Base-by-base conservation (phyloP, 1,139 yeast genomes). In the Yamadazyma dendronema region DNA sequence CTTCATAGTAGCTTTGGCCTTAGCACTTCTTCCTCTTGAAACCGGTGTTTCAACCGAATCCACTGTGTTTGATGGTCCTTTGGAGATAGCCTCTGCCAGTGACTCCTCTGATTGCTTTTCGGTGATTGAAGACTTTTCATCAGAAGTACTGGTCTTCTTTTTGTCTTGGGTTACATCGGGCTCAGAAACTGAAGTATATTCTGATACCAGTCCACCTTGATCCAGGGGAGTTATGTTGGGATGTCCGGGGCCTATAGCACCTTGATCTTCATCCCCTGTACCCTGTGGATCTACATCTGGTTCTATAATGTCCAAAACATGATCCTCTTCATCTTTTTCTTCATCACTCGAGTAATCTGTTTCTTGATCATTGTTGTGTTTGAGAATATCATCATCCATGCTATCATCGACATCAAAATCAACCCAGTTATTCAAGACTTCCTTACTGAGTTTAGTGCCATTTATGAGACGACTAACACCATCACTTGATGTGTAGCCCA, bases 1-100 rank as follows among this genome's bases (percentile, higher is more conserved):
- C 53, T 79, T 81, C 39, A 65, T 65, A 0, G 81, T 80, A 0
- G 94, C 94, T 48, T 76, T 76, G 33, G 74, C 72, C 28, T 83
- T 81, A 1, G 94, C 94, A 15, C 79, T 62, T 34, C 76, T 53
- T 5, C 73, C 66, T 8, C 42, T 34, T 16, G 35, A 26, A 4
- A 30, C 13, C n/a, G 29, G 36, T 8, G 37, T 31, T 3, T 4
- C 19, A 26, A 17, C 17, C 21, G 31, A 11, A 9, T 22, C 15
- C 12, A n/a, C n/a, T n/a, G n/a, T n/a, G n/a, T n/a, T n/a, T n/a
- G n/a, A n/a, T n/a, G n/a, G n/a, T n/a, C n/a, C n/a, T 19, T 19
- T 19, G 22, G 22, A 19, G 22, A 19, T n/a, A n/a, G n/a, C n/a
- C n/a, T n/a, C n/a, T n/a, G n/a, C n/a, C n/a, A n/a, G n/a, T n/a